A percentile compares a stretch with the other conserved stretches of the same genome.
These are phyloP conservation scores for Cantharellus cinnabarinus DNA, from an alignment of 768 basidiomycete species.

Conservation along the genomic window DNA sequence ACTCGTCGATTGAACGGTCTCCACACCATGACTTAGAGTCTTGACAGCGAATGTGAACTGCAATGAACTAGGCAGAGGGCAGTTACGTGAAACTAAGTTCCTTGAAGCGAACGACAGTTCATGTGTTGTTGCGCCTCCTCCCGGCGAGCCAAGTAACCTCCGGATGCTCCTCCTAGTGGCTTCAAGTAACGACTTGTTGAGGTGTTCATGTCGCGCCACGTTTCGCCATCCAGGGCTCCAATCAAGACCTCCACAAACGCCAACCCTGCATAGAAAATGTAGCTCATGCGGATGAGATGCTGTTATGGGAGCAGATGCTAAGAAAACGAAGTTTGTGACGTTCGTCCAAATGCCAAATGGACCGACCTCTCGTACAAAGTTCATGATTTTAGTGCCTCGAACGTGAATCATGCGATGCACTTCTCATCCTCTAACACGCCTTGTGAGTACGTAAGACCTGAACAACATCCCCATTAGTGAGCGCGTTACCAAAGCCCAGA, in stretches of 20 bases:
- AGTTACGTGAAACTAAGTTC: no score
- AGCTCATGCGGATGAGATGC: not conserved
- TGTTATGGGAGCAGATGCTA: not conserved
- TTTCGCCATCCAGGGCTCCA: not conserved
- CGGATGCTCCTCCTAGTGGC: not conserved
- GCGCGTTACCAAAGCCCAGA: no score
- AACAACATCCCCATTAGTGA: no score
- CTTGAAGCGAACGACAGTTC: no score
- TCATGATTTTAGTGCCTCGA: not conserved
- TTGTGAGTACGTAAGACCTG: not conserved
- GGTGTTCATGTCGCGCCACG: not conserved
- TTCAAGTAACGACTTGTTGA: not conserved
- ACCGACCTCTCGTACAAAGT: not conserved
- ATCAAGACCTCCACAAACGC: not conserved
- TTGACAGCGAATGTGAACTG: slow-evolving; percentile 5
- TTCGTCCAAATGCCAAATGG: not conserved
- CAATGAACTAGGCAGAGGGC: slow-evolving; percentile 8
- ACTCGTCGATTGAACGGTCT: not conserved
- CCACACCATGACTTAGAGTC: slow-evolving; percentile 2
- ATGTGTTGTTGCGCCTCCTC: no score
- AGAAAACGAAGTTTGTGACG: not conserved
- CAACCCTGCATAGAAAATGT: not conserved
- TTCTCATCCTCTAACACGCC: not conserved
- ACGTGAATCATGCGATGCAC: not conserved
- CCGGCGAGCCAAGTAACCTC: no score